Conservation (phyloP, 2,329 filamentous ascomycete species). For the Periconia sp. region DNA sequence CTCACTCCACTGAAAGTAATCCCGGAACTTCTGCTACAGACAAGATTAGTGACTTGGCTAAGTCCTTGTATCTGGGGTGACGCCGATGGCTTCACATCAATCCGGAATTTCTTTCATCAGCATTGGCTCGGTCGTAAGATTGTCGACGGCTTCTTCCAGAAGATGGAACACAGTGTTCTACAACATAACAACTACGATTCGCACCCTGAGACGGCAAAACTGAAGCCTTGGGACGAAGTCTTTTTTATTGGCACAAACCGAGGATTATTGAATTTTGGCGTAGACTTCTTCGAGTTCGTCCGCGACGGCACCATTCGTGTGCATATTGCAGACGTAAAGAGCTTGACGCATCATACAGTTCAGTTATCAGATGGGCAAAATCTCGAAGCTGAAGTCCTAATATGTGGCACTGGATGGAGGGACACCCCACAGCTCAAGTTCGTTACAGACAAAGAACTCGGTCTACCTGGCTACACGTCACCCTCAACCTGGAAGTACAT, state of each 20-base stretch:
- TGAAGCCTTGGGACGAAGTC: slow-evolving; percentile 49
- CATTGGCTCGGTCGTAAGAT: slow-evolving; percentile 62
- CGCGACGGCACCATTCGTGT: slow-evolving; percentile 59
- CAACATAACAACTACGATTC: slow-evolving; percentile 53
- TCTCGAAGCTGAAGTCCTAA: slow-evolving; percentile 57
- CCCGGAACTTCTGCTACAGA: slow-evolving; percentile 70
- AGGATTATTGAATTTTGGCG: slow-evolving; percentile 65
- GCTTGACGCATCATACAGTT: slow-evolving; percentile 54
- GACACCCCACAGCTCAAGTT: slow-evolving; percentile 60
- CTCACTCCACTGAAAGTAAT: slow-evolving; percentile 70
- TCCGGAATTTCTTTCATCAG: slow-evolving; percentile 63
- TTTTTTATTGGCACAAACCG: slow-evolving; percentile 63
- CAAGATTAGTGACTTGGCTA: slow-evolving; percentile 73
- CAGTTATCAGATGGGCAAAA: slow-evolving; percentile 56
- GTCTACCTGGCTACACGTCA: slow-evolving; percentile 25
- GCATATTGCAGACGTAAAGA: slow-evolving; percentile 61
- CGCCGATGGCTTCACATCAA: slow-evolving; percentile 64
- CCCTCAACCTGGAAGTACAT: slow-evolving; percentile 14
- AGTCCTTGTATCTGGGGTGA: slow-evolving; percentile 75
- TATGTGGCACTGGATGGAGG: slow-evolving; percentile 65
- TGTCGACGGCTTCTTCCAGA: slow-evolving; percentile 61
- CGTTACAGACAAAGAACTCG: slow-evolving; percentile 34
- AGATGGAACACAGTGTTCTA: slow-evolving; percentile 60
- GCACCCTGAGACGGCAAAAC: slow-evolving; percentile 47
- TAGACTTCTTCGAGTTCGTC: slow-evolving; percentile 63